Evolutionary conservation across 2,329 filamentous ascomycete genomes (phyloP), one percentile per base, ranked within the genome.

Genomic region (Alternaria rosae): DNA sequence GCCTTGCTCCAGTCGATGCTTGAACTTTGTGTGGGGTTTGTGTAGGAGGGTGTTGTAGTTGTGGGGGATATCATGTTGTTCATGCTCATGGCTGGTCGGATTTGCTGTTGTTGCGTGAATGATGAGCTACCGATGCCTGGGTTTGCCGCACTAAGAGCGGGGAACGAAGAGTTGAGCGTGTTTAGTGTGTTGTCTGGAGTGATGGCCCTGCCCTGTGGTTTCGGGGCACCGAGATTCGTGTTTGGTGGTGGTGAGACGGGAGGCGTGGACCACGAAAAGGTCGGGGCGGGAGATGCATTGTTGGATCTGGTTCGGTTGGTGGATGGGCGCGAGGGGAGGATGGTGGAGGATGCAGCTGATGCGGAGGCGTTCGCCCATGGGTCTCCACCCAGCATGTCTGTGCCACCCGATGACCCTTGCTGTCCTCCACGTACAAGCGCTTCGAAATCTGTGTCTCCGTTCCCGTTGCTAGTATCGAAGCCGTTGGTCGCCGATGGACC

Each of bases 371-470:
- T 74, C 35, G 73, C 78, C 82, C 82, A 84, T 50, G 81, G 74
- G 61, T 77, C 75, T 23, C 82, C 82, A 65, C 83, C 80, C 32
- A 76, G 67, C 72, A 78, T 76, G 41, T 83, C 79, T 51, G 73
- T 73, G 12, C 74, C 73, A 15, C 71, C 68, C 50, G 70, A 59
- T 74, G 79, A 26, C 74, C 80, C 48, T 38, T 71, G 69, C n/a
- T 84, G 82, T 58, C 87, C 88, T 9, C 94, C 94, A 73, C 96
- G 93, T 54, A 99, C 94, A 3, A 99, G 87, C 2, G 88, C 88
- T 77, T 97, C 94, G 73, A 98, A 99, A 74, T 96, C 93, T 61
- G 91, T 87, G 51, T 91, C 85, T 12, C 82, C 85, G n/a, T 83
- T 83, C n/a, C 79, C 85, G 5, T 85, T 83, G 9, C 85, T 84